Evolutionary conservation across 2,329 filamentous ascomycete species (phyloP).

Genomic region (Dryadomyces quercus-mongolicae): DNA sequence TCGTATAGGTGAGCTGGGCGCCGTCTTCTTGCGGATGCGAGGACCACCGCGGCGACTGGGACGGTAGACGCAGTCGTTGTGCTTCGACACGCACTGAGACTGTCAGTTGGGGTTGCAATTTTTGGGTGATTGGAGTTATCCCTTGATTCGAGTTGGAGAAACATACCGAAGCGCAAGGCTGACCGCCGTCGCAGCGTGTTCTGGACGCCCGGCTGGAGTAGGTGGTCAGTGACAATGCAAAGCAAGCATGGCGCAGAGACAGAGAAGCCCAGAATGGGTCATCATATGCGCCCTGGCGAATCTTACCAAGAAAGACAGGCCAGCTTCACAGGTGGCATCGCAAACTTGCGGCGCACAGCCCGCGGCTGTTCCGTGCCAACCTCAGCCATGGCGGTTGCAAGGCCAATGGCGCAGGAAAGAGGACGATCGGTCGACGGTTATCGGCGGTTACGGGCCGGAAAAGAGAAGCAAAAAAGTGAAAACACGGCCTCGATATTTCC

Average conservation of each 20-base stretch:
- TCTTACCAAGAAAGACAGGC: conserved; percentile 36
- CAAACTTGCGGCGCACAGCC: conserved; percentile 22
- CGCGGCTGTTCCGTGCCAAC: conserved; percentile 4
- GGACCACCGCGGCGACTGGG: conserved; percentile 31
- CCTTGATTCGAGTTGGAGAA: background rate
- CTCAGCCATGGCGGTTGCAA: conserved; percentile 6
- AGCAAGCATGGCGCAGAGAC: no score
- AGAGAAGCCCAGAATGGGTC: background rate
- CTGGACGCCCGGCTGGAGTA: conserved; percentile 13
- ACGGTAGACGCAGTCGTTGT: conserved; percentile 29
- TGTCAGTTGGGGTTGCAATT: background rate
- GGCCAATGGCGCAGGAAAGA: background rate
- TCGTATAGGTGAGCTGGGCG: conserved; percentile 15
- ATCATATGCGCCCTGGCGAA: background rate
- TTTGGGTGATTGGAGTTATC: background rate
- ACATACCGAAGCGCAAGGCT: conserved; percentile 12
- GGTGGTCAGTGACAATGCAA: background rate
- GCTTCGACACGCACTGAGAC: conserved; percentile 24
- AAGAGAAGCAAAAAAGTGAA: background rate
- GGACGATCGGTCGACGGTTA: background rate
- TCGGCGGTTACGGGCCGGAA: background rate
- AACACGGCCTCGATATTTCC: background rate
- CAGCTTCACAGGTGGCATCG: conserved; percentile 35
- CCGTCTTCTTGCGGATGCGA: conserved; percentile 27
- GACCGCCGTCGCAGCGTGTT: conserved; percentile 14